Percentiles rank a stretch among this genome's conserved stretches.
phyloP scores from a whole-genome alignment of 2,329 filamentous ascomycete species.

The Zelopaecilomyces penicillatus region DNA sequence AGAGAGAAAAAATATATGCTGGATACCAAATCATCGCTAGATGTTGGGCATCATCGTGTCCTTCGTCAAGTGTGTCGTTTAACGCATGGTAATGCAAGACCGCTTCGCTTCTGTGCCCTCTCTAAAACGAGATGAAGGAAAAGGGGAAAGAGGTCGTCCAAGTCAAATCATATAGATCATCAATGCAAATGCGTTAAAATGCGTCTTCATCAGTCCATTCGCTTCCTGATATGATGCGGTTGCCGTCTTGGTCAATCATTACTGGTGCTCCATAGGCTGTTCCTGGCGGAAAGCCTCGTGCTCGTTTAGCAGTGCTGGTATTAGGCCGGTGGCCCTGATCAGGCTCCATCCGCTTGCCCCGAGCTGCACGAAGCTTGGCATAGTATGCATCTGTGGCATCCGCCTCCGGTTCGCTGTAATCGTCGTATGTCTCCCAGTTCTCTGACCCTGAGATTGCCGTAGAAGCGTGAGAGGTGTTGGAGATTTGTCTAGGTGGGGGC shows the following conservation, averaged over 20 bases:
- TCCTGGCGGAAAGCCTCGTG: conserved; percentile 44
- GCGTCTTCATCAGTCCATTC: conserved; percentile 61
- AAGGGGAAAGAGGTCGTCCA: too few relatives aligned
- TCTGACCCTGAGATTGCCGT: conserved; percentile 75
- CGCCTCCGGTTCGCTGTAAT: conserved; percentile 65
- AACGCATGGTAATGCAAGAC: background rate
- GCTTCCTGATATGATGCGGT: conserved; percentile 54
- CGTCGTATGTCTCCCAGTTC: conserved; percentile 97
- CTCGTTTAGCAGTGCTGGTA: conserved; percentile 42
- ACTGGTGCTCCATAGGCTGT: conserved; percentile 37
- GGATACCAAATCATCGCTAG: conserved; percentile 2
- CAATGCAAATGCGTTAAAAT: conserved; percentile 28
- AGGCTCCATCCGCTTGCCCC: conserved; percentile 53
- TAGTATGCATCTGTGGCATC: conserved; percentile 75
- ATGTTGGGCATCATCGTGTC: conserved; percentile 10
- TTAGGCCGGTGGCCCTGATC: conserved; percentile 36
- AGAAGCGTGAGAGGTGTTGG: conserved; percentile 61
- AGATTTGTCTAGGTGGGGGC: conserved; percentile 53
- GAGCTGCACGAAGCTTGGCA: conserved; percentile 63
- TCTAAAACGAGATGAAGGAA: background rate
- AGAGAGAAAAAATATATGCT: too few relatives aligned
- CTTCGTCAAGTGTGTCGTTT: background rate
- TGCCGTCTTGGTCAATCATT: conserved; percentile 50
- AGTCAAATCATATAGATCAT: too few relatives aligned
- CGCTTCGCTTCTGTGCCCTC: background rate